Percentiles rank a stretch among this genome's conserved stretches.
Evolutionary conservation across 73 alveolate species (phyloP).

Genomic region (Halteria grandinella): DNA sequence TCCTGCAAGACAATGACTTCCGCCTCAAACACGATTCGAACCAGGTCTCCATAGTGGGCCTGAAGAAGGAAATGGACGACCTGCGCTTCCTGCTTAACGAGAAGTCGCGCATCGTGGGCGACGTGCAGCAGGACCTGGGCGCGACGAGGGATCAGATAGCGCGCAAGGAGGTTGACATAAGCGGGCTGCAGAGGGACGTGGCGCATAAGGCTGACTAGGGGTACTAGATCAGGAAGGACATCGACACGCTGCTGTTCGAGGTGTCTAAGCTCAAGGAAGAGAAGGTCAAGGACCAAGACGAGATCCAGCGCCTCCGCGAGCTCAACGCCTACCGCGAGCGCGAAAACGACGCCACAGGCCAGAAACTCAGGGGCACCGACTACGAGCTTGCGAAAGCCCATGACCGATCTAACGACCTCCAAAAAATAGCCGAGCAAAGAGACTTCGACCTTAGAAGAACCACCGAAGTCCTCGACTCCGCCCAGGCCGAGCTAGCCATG

Average conservation of each 20-base stretch:
- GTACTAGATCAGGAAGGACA: slow-evolving; percentile 33
- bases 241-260: slow-evolving; percentile 31
- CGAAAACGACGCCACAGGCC: slow-evolving; percentile 22
- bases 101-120: slow-evolving; percentile 16
- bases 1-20: slow-evolving; percentile 48
- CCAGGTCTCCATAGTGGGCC: not conserved
- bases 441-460: slow-evolving; percentile 44
- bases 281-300: slow-evolving; percentile 37
- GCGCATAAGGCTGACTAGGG: slow-evolving; percentile 36
- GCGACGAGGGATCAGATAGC: slow-evolving; percentile 32
- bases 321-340: slow-evolving; percentile 17
- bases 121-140: slow-evolving; percentile 25
- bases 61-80: slow-evolving; percentile 62
- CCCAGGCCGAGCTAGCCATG: slow-evolving; percentile 31
- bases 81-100: slow-evolving; percentile 50
- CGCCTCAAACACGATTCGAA: slow-evolving; percentile 30
- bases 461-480: not conserved
- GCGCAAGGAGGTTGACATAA: slow-evolving; percentile 41
- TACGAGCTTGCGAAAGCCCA: slow-evolving; percentile 26
- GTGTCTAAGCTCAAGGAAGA: slow-evolving; percentile 43
- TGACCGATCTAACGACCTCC: slow-evolving; percentile 43
- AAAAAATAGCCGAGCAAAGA: slow-evolving; percentile 32
- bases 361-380: slow-evolving; percentile 45
- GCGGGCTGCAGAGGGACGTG: slow-evolving; percentile 28
- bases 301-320: slow-evolving; percentile 37